Evolutionary conservation across 768 basidiomycete species (phyloP).

Genomic region (Leccinellum rugosiceps): DNA sequence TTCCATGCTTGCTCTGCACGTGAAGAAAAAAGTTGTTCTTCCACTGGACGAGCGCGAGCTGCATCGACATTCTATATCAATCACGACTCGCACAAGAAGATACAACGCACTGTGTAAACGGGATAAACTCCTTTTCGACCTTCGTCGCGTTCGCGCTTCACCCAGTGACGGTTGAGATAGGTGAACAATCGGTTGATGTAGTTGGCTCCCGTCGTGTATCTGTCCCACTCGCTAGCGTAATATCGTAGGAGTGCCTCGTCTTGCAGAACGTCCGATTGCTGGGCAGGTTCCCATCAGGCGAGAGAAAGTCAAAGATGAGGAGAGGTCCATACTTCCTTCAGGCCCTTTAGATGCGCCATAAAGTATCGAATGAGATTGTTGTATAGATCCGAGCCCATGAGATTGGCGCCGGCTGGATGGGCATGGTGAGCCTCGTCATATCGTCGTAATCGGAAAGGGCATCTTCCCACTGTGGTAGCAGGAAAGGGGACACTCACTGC

Average conservation of each 20-base stretch:
- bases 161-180: constrained; percentile 99
- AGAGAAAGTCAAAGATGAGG: constrained; percentile 25
- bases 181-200: constrained; percentile 98
- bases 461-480: constrained; percentile 23
- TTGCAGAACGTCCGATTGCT: constrained; percentile 78
- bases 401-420: constrained; percentile 75
- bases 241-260: constrained; percentile 88
- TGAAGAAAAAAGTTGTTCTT: constrained; percentile 85
- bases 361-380: constrained; percentile 93
- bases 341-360: constrained; percentile 67
- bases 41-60: constrained; percentile 97
- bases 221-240: constrained; percentile 91
- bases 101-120: constrained; percentile 81
- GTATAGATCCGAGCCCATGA: constrained; percentile 98
- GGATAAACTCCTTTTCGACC: constrained; percentile 93
- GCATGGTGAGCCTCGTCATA: constrained; percentile 16
- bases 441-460: constrained; percentile 19
- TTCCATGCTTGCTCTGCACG: constrained; percentile 77
- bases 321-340: constrained; percentile 54
- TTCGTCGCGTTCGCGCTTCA: constrained; percentile 96
- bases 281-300: constrained; percentile 12
- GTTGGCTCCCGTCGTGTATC: constrained; percentile 95
- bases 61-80: constrained; percentile 1
- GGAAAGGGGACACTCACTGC: constrained; percentile 49
- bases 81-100: background rate